A percentile compares a stretch with the other conserved stretches of the same genome.
Evolutionary conservation across 495 filamentous ascomycete genomes (phyloP).

Genomic region (Lentithecium fluviatile): DNA sequence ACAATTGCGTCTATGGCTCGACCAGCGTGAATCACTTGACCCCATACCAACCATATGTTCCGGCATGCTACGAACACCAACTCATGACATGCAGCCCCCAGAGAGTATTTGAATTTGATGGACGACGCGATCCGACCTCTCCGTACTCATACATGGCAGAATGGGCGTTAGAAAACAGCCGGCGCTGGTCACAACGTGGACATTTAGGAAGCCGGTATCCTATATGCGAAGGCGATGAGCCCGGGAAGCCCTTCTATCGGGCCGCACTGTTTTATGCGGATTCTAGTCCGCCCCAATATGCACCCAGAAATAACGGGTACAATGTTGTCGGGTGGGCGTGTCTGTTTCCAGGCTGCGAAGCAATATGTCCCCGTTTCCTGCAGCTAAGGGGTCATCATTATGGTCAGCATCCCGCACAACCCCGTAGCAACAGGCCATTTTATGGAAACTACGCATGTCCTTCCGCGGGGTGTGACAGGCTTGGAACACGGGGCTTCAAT

Average conservation of each 20-base stretch:
- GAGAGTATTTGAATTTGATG: constrained; percentile 1
- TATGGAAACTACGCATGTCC: constrained; percentile 9
- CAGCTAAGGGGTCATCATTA: constrained; percentile 6
- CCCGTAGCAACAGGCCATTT: background rate
- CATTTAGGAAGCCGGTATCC: constrained; percentile 13
- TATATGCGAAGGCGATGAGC: constrained; percentile 1
- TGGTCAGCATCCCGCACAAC: constrained; percentile 4
- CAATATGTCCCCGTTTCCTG: background rate
- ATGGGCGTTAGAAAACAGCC: constrained; percentile 7
- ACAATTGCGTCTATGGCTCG: background rate
- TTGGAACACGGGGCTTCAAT: constrained; percentile 7
- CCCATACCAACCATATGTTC: background rate
- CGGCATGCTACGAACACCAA: constrained; percentile 2
- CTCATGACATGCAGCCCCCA: constrained; percentile 3
- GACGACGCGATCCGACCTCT: background rate
- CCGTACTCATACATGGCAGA: constrained; percentile 13
- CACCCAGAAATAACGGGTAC: background rate
- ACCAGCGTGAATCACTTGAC: background rate
- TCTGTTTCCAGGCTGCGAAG: constrained; percentile 5
- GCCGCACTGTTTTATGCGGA: background rate
- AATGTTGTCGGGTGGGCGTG: background rate
- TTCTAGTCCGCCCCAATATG: background rate
- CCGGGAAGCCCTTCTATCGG: background rate
- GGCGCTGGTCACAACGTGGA: constrained; percentile 11
- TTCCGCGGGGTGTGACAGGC: constrained; percentile 11